Evolutionary conservation across 176 grass and related monocot species (phyloP).

Genomic region (Oryza coarctata): DNA sequence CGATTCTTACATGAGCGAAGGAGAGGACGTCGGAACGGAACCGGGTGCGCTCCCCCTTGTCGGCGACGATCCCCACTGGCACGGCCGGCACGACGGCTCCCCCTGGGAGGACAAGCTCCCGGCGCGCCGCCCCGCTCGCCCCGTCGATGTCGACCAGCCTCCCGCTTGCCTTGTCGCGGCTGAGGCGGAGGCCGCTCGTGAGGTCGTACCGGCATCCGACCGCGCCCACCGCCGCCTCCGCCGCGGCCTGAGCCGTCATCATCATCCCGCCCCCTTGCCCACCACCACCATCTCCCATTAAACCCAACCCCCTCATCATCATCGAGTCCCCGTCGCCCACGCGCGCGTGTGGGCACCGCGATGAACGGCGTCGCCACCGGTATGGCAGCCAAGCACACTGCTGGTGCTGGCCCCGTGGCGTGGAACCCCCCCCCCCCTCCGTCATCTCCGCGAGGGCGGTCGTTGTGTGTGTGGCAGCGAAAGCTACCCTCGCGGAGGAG

Average conservation of each 20-base stretch:
- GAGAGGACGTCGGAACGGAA: constrained; percentile 79
- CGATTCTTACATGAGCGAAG: constrained; percentile 47
- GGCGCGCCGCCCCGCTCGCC: neutral
- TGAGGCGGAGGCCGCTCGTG: constrained; percentile 46
- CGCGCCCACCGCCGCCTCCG: constrained; percentile 63
- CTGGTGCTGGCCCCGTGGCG: no score
- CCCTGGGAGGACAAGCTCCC: constrained; percentile 58
- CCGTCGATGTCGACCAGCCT: constrained; percentile 47
- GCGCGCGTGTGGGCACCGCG: neutral
- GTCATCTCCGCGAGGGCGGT: neutral
- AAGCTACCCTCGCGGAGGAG: neutral
- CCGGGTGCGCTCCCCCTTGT: constrained; percentile 67
- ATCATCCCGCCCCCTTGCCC: neutral
- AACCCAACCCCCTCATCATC: constrained; percentile 1
- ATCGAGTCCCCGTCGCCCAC: neutral
- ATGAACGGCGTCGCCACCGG: constrained; percentile 17
- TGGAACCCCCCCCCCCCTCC: no score
- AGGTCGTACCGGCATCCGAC: constrained; percentile 80
- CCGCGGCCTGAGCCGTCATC: constrained; percentile 59
- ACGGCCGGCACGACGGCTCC: constrained; percentile 49
- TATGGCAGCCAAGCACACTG: neutral
- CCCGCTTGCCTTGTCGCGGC: constrained; percentile 39
- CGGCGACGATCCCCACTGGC: constrained; percentile 58
- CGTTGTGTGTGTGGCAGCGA: neutral
- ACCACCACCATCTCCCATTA: neutral